phyloP scores from a whole-genome alignment of 345 rosid genomes.

The Orychophragmus violaceus region DNA sequence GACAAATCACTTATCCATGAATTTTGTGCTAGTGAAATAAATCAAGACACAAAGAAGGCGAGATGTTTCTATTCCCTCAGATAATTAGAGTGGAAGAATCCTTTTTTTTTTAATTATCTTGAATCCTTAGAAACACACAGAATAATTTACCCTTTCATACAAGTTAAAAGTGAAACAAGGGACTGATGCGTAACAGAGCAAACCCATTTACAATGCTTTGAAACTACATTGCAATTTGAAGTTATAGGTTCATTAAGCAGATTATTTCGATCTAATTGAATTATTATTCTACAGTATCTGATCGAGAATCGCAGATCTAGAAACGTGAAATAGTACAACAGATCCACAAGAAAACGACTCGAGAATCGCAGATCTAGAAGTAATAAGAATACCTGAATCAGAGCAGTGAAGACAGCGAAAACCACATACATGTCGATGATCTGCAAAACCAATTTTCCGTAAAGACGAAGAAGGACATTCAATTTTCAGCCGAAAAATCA shows the following conservation, averaged over 20 bases:
- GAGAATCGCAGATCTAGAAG: constrained; percentile 18
- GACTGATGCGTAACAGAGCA: background rate
- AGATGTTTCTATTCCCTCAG: background rate
- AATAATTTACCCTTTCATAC: background rate
- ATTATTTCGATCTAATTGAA: no score
- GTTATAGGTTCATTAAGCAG: background rate
- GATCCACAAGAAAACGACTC: background rate
- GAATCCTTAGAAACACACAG: background rate
- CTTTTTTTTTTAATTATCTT: no score
- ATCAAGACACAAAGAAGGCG: background rate
- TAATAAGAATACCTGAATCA: constrained; percentile 59
- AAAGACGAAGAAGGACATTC: background rate
- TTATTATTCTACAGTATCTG: background rate
- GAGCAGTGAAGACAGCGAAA: constrained; percentile 72
- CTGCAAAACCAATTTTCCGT: constrained; percentile 32
- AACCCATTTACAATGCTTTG: background rate
- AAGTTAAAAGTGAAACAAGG: background rate
- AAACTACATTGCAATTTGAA: constrained; percentile 1
- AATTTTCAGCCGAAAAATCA: background rate
- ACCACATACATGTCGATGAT: constrained; percentile 83
- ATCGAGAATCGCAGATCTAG: background rate
- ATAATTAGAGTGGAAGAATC: background rate
- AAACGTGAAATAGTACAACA: background rate
- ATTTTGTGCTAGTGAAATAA: background rate
- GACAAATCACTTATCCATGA: background rate